Conservation (phyloP, 768 basidiomycete species). For the Cystofilobasidium capitatum region DNA sequence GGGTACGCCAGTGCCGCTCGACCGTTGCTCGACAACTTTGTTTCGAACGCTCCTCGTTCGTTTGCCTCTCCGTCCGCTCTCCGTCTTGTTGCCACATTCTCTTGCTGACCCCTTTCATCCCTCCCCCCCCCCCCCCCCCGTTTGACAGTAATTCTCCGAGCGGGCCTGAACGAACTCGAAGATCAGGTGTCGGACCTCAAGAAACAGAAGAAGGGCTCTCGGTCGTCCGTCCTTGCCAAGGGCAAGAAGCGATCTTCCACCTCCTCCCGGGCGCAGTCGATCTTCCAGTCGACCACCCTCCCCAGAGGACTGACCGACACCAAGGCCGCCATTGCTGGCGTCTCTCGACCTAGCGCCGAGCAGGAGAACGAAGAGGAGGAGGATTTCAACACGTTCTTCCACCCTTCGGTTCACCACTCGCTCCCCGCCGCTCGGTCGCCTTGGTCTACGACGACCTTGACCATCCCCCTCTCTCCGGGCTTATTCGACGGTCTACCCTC, state of each 20-base stretch:
- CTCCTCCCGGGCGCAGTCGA: neutral
- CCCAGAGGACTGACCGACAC: neutral
- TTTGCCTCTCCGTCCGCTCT: neutral
- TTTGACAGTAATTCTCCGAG: constrained; percentile 2
- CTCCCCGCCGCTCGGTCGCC: constrained; percentile 5
- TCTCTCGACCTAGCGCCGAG: neutral
- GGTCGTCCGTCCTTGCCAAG: neutral
- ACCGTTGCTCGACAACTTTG: constrained; percentile 11
- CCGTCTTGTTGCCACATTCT: neutral
- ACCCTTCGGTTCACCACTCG: constrained; percentile 8
- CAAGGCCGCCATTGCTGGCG: neutral
- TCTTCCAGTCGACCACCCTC: neutral
- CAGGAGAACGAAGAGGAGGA: neutral
- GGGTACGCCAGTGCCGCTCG: constrained; percentile 4
- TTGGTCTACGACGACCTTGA: constrained; percentile 2
- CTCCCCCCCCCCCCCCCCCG: neutral
- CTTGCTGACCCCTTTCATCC: neutral
- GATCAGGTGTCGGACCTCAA: constrained; percentile 9
- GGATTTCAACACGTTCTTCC: constrained; percentile 12
- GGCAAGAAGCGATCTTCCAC: neutral
- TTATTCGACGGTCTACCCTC: neutral
- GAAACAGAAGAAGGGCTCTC: neutral
- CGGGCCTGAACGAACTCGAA: neutral
- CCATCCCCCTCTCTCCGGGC: neutral
- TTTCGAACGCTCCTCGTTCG: constrained; percentile 14